Evolutionary conservation across 768 basidiomycete genomes (phyloP).

Genomic region (Tylopilus rubrobrunneus): DNA sequence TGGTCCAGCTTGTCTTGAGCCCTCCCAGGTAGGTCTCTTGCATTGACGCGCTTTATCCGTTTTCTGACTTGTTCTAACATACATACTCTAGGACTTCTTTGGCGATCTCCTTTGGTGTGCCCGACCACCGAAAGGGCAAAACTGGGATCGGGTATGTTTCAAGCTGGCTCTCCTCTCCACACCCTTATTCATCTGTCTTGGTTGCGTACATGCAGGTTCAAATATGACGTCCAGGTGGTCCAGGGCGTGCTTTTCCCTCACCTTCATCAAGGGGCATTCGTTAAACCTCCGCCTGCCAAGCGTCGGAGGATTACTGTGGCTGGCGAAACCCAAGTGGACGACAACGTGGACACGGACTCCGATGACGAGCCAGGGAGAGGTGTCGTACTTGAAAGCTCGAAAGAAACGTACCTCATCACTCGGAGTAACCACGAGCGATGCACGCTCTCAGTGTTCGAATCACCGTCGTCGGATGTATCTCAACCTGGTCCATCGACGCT

Average conservation of each 20-base stretch:
- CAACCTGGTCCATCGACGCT: not conserved
- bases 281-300: slow-evolving; percentile 19
- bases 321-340: slow-evolving; percentile 6
- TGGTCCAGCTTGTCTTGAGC: too few species aligned
- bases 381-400: slow-evolving; percentile 24
- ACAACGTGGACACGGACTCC: slow-evolving; percentile 6
- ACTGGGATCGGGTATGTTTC: slow-evolving; percentile 43
- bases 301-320: slow-evolving; percentile 24
- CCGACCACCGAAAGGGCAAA: slow-evolving; percentile 27
- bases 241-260: slow-evolving; percentile 44
- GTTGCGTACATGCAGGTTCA: slow-evolving; percentile 37
- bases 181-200: not conserved
- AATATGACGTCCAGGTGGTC: slow-evolving; percentile 46
- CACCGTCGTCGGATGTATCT: not conserved
- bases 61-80: too few species aligned
- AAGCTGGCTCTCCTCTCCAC: not conserved
- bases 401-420: slow-evolving; percentile 23
- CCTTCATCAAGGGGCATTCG: slow-evolving; percentile 11
- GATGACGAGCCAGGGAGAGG: slow-evolving; percentile 12
- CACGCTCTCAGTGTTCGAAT: slow-evolving; percentile 16
- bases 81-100: too few species aligned
- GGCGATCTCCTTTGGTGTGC: slow-evolving; percentile 45
- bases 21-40: too few species aligned
- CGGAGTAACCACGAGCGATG: slow-evolving; percentile 10
- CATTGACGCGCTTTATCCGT: too few species aligned